phyloP scores from a whole-genome alignment of 345 rosid species.

The Raphanus sativus region DNA sequence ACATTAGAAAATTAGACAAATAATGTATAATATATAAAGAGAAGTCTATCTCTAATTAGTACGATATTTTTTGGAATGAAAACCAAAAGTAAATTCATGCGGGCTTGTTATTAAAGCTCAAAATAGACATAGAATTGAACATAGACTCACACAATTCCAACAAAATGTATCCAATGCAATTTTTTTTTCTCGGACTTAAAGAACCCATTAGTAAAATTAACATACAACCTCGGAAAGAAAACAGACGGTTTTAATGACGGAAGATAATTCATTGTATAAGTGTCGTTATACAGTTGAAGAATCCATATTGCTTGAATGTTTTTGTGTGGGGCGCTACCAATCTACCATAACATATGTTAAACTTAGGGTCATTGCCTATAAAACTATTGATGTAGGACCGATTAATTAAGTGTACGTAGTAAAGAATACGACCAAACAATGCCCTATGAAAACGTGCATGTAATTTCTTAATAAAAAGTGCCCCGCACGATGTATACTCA shows the following conservation, averaged over 20 bases:
- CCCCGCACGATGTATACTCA: constrained; percentile 1
- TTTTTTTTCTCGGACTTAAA: not conserved
- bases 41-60: too few relatives aligned
- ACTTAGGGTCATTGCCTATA: constrained; percentile 20
- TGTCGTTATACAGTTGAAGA: not conserved
- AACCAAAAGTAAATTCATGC: too few relatives aligned
- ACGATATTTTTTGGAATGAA: too few relatives aligned
- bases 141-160: too few relatives aligned
- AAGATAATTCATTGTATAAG: constrained; percentile 8
- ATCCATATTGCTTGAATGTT: not conserved
- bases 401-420: constrained; percentile 5
- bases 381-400: not conserved
- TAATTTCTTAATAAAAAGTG: not conserved
- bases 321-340: not conserved
- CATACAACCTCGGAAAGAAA: constrained; percentile 15
- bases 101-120: too few relatives aligned
- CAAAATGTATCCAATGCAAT: constrained; percentile 26
- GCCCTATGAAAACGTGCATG: constrained; percentile 19
- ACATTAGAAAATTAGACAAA: too few relatives aligned
- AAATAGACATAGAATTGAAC: too few relatives aligned
- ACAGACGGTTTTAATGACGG: constrained; percentile 6
- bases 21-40: too few relatives aligned
- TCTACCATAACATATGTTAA: not conserved
- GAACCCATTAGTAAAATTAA: constrained; percentile 12
- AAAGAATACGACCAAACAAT: constrained; percentile 14